A percentile compares a stretch with the other conserved stretches of the same genome.
These are phyloP conservation scores for Leccinum boreale DNA, from an alignment of 768 basidiomycete species.

Conservation along the genomic window DNA sequence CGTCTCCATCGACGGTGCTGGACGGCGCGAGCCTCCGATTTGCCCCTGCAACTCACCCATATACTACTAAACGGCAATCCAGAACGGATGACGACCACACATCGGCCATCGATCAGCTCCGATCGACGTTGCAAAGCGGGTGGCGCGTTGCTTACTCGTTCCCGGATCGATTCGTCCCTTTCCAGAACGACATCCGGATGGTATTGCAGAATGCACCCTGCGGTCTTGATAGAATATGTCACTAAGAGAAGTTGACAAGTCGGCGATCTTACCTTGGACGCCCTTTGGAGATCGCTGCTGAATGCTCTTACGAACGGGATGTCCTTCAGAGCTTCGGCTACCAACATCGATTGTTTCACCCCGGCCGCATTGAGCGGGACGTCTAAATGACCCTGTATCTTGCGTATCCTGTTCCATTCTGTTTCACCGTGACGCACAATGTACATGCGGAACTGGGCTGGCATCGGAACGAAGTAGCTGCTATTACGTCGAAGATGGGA, in stretches of 20 bases:
- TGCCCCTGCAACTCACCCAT: constrained; percentile 63
- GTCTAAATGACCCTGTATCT: constrained; percentile 78
- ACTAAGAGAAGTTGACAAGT: neutral
- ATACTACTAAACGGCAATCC: constrained; percentile 35
- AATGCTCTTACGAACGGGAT: constrained; percentile 58
- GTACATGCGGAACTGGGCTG: constrained; percentile 48
- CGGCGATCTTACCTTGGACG: constrained; percentile 50
- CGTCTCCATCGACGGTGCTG: constrained; percentile 25
- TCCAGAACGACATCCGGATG: constrained; percentile 48
- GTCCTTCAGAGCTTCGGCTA: constrained; percentile 51
- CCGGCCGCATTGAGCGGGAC: constrained; percentile 63
- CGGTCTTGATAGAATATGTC: constrained; percentile 46
- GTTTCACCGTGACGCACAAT: constrained; percentile 81
- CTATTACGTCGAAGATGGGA: neutral
- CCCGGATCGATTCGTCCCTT: constrained; percentile 50
- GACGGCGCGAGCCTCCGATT: constrained; percentile 9
- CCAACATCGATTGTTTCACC: constrained; percentile 51
- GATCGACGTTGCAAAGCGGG: neutral
- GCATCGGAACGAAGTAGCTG: constrained; percentile 11
- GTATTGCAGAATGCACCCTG: constrained; percentile 54
- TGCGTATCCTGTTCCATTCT: constrained; percentile 54
- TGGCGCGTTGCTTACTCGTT: constrained; percentile 48
- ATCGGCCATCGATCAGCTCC: neutral
- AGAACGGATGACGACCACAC: neutral
- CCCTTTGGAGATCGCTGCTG: constrained; percentile 71